Conservation (phyloP, 2,329 filamentous ascomycete species). For the Colletotrichum higginsianum region DNA sequence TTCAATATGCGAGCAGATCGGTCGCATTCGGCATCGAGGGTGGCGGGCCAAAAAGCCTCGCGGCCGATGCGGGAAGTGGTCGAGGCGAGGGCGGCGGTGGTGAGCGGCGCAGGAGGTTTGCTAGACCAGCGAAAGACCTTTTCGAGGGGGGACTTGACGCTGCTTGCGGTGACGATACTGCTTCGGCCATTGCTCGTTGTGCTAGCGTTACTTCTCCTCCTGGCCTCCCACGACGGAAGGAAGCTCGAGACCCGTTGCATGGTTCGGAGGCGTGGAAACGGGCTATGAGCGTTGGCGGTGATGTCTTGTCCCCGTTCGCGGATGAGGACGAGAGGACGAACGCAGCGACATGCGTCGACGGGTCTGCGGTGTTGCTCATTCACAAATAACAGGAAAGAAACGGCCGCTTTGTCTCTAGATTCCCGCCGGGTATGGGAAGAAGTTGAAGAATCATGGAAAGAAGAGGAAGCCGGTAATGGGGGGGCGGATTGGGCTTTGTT, state of each 20-base stretch:
- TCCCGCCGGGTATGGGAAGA: slow-evolving; percentile 29
- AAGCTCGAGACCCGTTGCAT: slow-evolving; percentile 63
- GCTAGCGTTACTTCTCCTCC: slow-evolving; percentile 50
- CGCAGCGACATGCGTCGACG: slow-evolving; percentile 39
- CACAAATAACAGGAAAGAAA: slow-evolving; percentile 27
- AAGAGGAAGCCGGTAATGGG: slow-evolving; percentile 18
- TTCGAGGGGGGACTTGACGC: slow-evolving; percentile 51
- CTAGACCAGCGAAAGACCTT: slow-evolving; percentile 62
- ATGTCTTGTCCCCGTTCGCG: slow-evolving; percentile 30
- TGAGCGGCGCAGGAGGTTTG: slow-evolving; percentile 71
- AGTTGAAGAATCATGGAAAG: slow-evolving; percentile 23
- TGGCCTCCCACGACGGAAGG: slow-evolving; percentile 62
- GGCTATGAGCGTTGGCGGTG: slow-evolving; percentile 22
- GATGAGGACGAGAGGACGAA: slow-evolving; percentile 33
- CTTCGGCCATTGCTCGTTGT: slow-evolving; percentile 29
- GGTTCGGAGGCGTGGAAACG: slow-evolving; percentile 30
- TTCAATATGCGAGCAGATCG: slow-evolving; percentile 91
- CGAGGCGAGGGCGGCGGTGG: slow-evolving; percentile 60
- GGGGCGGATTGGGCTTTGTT: slow-evolving; percentile 42
- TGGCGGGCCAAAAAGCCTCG: slow-evolving; percentile 89
- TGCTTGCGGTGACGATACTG: slow-evolving; percentile 44
- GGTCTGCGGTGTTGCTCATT: slow-evolving; percentile 28
- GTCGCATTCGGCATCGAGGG: slow-evolving; percentile 89
- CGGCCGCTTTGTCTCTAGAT: slow-evolving; percentile 14
- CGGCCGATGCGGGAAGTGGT: slow-evolving; percentile 75